These are phyloP conservation scores for Neospora caninum DNA, from an alignment of 169 alveolate species.

Conservation along the genomic window DNA sequence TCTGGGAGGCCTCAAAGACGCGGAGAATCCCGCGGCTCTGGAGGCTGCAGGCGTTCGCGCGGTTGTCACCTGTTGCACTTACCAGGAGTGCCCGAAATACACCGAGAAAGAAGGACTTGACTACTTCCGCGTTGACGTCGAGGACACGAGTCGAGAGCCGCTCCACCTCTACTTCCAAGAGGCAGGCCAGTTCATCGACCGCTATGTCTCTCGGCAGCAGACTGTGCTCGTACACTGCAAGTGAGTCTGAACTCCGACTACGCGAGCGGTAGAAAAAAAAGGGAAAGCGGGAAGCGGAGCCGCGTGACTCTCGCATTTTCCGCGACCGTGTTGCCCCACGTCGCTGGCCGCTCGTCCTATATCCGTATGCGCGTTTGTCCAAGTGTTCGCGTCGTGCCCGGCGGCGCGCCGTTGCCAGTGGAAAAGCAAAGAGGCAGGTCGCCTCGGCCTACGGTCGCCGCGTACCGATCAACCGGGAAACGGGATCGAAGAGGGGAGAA, in stretches of 20 bases:
- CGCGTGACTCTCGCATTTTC: no score
- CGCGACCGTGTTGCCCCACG: no score
- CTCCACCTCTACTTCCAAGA: slow-evolving; percentile 71
- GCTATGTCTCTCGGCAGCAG: slow-evolving; percentile 55
- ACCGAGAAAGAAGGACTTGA: not conserved
- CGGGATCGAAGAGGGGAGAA: no score
- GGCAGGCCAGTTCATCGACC: slow-evolving; percentile 72
- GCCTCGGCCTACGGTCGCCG: no score
- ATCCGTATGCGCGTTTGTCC: no score
- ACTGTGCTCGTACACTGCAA: slow-evolving; percentile 75
- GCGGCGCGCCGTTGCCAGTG: no score
- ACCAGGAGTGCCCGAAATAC: slow-evolving; percentile 21
- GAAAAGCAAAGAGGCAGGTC: no score
- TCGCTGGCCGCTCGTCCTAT: no score
- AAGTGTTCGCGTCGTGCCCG: no score
- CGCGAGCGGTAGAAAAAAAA: no score
- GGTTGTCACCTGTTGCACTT: slow-evolving; percentile 56
- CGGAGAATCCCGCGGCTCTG: slow-evolving; percentile 26
- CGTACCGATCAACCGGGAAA: no score
- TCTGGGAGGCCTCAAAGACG: slow-evolving; percentile 51
- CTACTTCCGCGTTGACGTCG: slow-evolving; percentile 66
- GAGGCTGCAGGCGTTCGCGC: slow-evolving; percentile 7
- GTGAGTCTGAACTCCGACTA: slow-evolving; percentile 48
- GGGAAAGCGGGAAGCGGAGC: no score
- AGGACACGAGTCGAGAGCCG: slow-evolving; percentile 74